Evolutionary conservation across 495 filamentous ascomycete genomes (phyloP), one percentile per base, ranked within the genome.

Genomic region (Aspergillus sclerotioniger): DNA sequence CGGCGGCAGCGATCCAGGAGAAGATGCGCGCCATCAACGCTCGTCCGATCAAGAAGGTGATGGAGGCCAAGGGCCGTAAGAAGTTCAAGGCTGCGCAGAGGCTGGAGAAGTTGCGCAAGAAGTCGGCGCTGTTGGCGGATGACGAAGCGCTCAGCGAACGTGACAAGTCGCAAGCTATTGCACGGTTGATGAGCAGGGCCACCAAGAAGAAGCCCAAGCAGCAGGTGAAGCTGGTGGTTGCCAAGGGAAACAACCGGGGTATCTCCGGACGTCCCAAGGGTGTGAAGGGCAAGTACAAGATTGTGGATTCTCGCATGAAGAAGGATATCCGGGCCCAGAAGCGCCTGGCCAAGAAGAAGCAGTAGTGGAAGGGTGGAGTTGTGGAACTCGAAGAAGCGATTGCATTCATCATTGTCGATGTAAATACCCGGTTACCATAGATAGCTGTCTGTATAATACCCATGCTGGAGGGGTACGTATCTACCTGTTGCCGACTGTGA

Each of bases 221-320:
- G 68, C 82, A 89, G 58, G 86, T 93, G 57, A 96, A 90, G 75
- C 82, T 99, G 53, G 91, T 98, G 28, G 92, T 96, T 51, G 95
- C 95, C 13, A 82, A 80, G 57, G 95, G 94, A 56, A 71, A 80
- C 54, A 98, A 99, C 69, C 85, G 84, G 64, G 95, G 92, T 65
- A 85, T 95, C 57, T 82, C 81, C 60, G 85, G 86, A n/a, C 78
- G 88, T 66, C 90, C 90, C 16, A 82, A 79, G 54, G 92, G 92
- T 53, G 93, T 97, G 51, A 98, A 98, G 83, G 94, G 94, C 37
- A 88, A 89, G 67, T 98, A 98, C 74, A 98, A 98, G 87, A 96
- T 99, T 80, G 94, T 99, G 59, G 94, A 99, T 78, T 77, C 89
- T 16, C 83, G 94, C 61, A 85, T 99, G 85, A 98, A 96, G 86